phyloP scores from a whole-genome alignment of 257 asterid species.

The Solanum chiquidenum region DNA sequence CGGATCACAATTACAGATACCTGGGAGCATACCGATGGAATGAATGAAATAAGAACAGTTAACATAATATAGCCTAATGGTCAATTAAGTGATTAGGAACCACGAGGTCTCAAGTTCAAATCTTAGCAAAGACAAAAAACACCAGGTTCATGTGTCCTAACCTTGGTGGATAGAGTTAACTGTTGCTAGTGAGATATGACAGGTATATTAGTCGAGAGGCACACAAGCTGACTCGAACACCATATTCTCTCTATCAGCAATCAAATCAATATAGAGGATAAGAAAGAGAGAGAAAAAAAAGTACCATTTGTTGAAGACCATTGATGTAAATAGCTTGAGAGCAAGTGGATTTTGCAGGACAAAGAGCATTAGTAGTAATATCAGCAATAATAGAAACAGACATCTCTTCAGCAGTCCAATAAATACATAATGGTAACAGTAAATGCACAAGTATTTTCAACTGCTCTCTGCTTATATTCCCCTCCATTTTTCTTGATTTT shows the following conservation, averaged over 20 bases:
- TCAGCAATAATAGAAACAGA: slow-evolving; percentile 77
- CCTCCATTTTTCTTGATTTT: not conserved
- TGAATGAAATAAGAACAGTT: not conserved
- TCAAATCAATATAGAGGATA: not conserved
- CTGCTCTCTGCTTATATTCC: slow-evolving; percentile 24
- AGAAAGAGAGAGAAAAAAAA: not conserved
- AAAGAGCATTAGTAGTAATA: slow-evolving; percentile 77
- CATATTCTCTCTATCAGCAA: slow-evolving; percentile 19
- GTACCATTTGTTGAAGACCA: slow-evolving; percentile 83
- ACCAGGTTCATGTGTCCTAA: not conserved
- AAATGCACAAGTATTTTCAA: slow-evolving; percentile 48
- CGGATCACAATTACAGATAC: not conserved
- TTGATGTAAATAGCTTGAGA: slow-evolving; percentile 66
- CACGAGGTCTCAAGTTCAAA: not conserved
- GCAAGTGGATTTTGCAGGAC: slow-evolving; percentile 53
- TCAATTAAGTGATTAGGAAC: not conserved
- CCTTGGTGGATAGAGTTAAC: not conserved
- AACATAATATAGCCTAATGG: not conserved
- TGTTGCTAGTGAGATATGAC: not conserved
- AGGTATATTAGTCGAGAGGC: not conserved
- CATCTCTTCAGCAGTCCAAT: slow-evolving; percentile 92
- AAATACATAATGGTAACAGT: slow-evolving; percentile 55
- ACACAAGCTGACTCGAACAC: not conserved
- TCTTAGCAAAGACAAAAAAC: not conserved
- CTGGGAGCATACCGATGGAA: not conserved